phyloP scores from a whole-genome alignment of 169 alveolate species.

The Babesia divergens region DNA sequence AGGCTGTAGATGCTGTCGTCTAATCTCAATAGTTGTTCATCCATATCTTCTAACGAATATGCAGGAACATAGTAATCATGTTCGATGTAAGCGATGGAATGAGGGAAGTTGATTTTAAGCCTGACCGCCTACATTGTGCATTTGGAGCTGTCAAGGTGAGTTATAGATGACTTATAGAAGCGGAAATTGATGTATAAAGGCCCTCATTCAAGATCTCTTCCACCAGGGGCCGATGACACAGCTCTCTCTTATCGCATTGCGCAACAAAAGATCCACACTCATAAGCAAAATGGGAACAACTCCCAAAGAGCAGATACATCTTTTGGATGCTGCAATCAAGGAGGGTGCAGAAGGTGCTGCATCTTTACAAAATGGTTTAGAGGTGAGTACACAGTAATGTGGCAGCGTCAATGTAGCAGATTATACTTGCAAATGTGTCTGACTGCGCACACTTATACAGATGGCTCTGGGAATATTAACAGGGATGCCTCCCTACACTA shows the following conservation, averaged over 20 bases:
- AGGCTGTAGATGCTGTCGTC: neutral
- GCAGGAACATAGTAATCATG: conserved; percentile 69
- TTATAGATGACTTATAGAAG: neutral
- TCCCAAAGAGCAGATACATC: conserved; percentile 60
- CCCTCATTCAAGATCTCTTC: conserved; percentile 60
- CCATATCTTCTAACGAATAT: neutral
- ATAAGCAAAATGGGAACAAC: conserved; percentile 69
- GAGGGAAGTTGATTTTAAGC: conserved; percentile 77
- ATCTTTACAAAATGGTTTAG: conserved; percentile 74
- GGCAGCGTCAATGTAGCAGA: neutral
- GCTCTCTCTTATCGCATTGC: conserved; percentile 68
- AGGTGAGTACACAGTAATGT: conserved; percentile 23
- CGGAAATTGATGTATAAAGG: conserved; percentile 5
- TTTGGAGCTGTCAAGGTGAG: conserved; percentile 70
- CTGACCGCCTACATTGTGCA: conserved; percentile 71
- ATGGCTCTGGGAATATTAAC: conserved; percentile 63
- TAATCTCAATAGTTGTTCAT: neutral
- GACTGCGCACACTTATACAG: neutral
- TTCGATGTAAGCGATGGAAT: conserved; percentile 73
- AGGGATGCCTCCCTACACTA: conserved; percentile 71
- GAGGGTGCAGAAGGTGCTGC: conserved; percentile 74
- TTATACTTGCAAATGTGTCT: neutral
- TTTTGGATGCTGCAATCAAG: conserved; percentile 44
- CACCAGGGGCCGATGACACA: conserved; percentile 75
- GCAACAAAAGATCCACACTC: conserved; percentile 67